Percentiles rank a stretch among this genome's conserved stretches.
These are phyloP conservation scores for Colletotrichum lupini DNA, from an alignment of 2,329 filamentous ascomycete species.

Conservation along the genomic window DNA sequence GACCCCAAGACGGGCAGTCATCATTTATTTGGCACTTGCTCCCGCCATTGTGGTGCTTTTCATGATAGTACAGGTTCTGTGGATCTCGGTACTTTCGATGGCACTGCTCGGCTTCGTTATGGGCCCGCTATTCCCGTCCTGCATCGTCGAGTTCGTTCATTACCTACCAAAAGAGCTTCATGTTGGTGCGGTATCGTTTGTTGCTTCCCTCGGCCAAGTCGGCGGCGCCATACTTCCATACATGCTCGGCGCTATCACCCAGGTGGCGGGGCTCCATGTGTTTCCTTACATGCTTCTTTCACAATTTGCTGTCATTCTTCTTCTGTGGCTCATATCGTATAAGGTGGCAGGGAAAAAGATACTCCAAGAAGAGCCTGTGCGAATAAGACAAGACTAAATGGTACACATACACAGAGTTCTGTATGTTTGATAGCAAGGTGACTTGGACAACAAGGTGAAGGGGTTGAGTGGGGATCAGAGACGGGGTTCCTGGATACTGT, in stretches of 20 bases:
- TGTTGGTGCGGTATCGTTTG: constrained; percentile 55
- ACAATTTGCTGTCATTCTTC: constrained; percentile 36
- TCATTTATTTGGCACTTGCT: constrained; percentile 3
- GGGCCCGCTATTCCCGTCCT: constrained; percentile 34
- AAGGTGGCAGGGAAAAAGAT: neutral
- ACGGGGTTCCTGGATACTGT: too few species aligned
- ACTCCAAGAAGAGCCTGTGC: neutral
- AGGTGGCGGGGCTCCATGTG: constrained; percentile 49
- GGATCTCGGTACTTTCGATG: constrained; percentile 23
- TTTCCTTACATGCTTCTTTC: constrained; percentile 46
- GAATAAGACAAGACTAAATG: neutral
- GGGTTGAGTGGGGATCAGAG: too few species aligned
- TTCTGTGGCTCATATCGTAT: constrained; percentile 30
- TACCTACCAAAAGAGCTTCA: constrained; percentile 45
- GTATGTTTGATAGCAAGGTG: too few species aligned
- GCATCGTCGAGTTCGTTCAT: constrained; percentile 15
- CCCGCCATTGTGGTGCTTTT: constrained; percentile 15
- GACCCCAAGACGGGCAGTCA: constrained; percentile 38
- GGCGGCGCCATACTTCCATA: constrained; percentile 56
- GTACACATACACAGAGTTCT: too few species aligned
- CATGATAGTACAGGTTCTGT: neutral
- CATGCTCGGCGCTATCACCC: constrained; percentile 52
- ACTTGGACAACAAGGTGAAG: too few species aligned
- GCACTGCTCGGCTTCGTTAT: constrained; percentile 31
- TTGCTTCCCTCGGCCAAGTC: constrained; percentile 55